These are phyloP conservation scores for Ascochyta koolunga DNA, from an alignment of 2,329 filamentous ascomycete genomes.

Conservation along the genomic window DNA sequence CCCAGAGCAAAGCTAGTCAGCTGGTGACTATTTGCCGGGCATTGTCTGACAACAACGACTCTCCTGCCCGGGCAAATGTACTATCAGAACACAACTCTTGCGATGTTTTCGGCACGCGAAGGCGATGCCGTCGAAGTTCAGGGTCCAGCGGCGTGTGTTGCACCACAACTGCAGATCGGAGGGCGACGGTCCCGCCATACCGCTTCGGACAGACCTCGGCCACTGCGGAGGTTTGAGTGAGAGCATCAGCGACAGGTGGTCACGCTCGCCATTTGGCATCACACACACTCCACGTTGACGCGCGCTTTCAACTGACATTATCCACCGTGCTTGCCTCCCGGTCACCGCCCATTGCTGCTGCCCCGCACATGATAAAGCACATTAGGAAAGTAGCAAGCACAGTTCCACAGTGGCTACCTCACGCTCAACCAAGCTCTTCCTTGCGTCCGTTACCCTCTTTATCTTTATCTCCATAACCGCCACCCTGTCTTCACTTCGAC, in stretches of 20 bases:
- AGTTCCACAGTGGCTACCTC: conserved; percentile 42
- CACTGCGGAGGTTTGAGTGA: conserved; percentile 11
- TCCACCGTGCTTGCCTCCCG: conserved; percentile 12
- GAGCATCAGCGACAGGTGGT: conserved; percentile 15
- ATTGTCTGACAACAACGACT: neutral
- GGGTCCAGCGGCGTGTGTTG: conserved; percentile 9
- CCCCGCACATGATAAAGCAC: conserved; percentile 12
- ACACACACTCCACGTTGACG: conserved; percentile 3
- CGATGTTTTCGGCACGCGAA: neutral
- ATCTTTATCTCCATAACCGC: conserved; percentile 62
- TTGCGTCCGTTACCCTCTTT: conserved; percentile 63
- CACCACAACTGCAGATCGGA: conserved; percentile 10
- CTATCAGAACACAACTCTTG: neutral
- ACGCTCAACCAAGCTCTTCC: conserved; percentile 49
- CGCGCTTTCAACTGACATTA: conserved; percentile 4
- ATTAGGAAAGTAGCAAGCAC: neutral
- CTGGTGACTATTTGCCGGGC: neutral
- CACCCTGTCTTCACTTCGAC: conserved; percentile 71
- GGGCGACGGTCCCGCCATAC: conserved; percentile 6
- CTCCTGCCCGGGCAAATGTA: neutral
- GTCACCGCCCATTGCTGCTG: conserved; percentile 12
- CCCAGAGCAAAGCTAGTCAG: neutral
- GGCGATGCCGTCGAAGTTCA: neutral
- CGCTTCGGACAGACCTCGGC: conserved; percentile 10
- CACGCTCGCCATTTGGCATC: conserved; percentile 13